Evolutionary conservation across 305 asterid species (phyloP).

Genomic region (Fraxinus ornus): DNA sequence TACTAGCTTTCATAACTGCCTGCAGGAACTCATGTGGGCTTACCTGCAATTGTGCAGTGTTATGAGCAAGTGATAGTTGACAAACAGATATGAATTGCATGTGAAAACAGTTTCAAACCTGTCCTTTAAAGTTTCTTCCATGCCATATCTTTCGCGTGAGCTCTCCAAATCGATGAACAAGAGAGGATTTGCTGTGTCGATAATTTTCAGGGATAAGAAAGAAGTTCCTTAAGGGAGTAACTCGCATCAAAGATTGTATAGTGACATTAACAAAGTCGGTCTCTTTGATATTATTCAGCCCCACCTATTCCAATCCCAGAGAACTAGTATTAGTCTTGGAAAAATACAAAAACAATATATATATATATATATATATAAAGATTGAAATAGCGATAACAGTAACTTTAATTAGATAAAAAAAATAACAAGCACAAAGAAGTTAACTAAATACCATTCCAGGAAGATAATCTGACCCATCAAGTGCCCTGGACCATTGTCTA

Average conservation of each 20-base stretch:
- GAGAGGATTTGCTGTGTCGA: constrained; percentile 73
- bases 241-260: constrained; percentile 95
- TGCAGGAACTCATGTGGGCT: constrained; percentile 96
- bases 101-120: constrained; percentile 44
- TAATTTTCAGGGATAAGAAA: constrained; percentile 91
- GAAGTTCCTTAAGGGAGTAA: constrained; percentile 94
- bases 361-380: too few species aligned
- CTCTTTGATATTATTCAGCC: constrained; percentile 89
- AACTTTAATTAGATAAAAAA: constrained; percentile 6
- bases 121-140: constrained; percentile 88
- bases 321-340: constrained; percentile 1
- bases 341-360: too few species aligned
- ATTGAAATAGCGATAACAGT: constrained; percentile 1
- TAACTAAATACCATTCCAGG: constrained; percentile 82
- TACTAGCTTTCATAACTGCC: constrained; percentile 91
- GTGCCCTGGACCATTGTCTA: constrained; percentile 96
- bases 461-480: constrained; percentile 98
- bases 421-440: neutral
- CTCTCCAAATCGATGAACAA: constrained; percentile 94
- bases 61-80: constrained; percentile 22
- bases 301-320: constrained; percentile 54
- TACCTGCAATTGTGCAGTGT: constrained; percentile 54
- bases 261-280: constrained; percentile 94
- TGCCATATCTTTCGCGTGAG: constrained; percentile 97
- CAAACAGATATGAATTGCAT: neutral